phyloP scores from a whole-genome alignment of 495 filamentous ascomycete species.

The Mytilinidion resinicola region DNA sequence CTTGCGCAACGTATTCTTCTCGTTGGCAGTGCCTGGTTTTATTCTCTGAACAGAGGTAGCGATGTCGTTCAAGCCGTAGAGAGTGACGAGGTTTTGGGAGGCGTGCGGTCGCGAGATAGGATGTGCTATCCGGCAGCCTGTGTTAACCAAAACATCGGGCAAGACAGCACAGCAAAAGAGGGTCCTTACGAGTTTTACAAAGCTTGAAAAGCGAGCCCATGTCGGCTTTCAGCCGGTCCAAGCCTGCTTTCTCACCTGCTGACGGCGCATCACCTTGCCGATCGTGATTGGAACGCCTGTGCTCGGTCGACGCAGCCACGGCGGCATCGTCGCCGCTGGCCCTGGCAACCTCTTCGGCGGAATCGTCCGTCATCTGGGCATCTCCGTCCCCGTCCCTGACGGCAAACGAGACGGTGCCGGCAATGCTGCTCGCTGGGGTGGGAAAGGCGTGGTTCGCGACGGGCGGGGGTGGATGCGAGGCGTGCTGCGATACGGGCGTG shows the following conservation, averaged over 20 bases:
- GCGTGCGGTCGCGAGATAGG: conserved; percentile 47
- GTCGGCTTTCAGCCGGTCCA: conserved; percentile 17
- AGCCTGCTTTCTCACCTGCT: neutral
- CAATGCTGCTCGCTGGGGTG: conserved; percentile 41
- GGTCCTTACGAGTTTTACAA: conserved; percentile 36
- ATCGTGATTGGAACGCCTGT: conserved; percentile 38
- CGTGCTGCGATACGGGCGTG: conserved; percentile 20
- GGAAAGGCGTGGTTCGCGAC: conserved; percentile 35
- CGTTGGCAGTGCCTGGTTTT: conserved; percentile 60
- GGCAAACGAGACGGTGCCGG: conserved; percentile 27
- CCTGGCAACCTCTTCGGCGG: neutral
- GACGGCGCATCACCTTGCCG: conserved; percentile 27
- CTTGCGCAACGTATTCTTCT: conserved; percentile 67
- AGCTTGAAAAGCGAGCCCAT: conserved; percentile 34
- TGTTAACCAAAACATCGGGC: conserved; percentile 24
- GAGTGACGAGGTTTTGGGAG: conserved; percentile 55
- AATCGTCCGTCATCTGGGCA: conserved; percentile 29
- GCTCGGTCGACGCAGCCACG: conserved; percentile 8
- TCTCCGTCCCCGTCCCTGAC: conserved; percentile 38
- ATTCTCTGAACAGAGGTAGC: conserved; percentile 58
- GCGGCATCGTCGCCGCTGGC: conserved; percentile 7
- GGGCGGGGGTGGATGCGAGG: conserved; percentile 24
- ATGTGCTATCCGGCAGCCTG: conserved; percentile 36
- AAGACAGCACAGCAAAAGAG: conserved; percentile 19
- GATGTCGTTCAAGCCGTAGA: conserved; percentile 55